phyloP scores from a whole-genome alignment of 768 basidiomycete species.

The Lentinula detonsa region DNA sequence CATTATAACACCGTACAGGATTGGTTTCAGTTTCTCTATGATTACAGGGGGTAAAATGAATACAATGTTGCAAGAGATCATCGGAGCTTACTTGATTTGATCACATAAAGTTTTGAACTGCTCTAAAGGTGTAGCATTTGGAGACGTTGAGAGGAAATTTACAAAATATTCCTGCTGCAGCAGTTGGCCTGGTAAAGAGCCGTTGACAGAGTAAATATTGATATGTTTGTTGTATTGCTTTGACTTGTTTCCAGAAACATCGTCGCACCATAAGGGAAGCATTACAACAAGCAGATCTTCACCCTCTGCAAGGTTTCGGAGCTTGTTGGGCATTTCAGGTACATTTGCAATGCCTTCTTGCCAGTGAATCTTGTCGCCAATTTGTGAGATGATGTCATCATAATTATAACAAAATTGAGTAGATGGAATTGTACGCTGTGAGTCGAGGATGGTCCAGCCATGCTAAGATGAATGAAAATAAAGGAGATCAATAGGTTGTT shows the following conservation, averaged over 20 bases:
- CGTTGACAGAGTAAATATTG: constrained; percentile 33
- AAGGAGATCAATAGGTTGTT: too few relatives aligned
- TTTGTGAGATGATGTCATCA: too few relatives aligned
- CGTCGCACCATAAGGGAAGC: constrained; percentile 30
- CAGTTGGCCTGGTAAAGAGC: constrained; percentile 27
- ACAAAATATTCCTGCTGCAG: constrained; percentile 30
- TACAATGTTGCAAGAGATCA: too few relatives aligned
- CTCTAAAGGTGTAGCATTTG: constrained; percentile 28
- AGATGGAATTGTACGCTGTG: too few relatives aligned
- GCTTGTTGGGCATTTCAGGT: constrained; percentile 26
- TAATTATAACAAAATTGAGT: too few relatives aligned
- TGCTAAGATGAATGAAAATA: too few relatives aligned
- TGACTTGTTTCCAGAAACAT: constrained; percentile 37
- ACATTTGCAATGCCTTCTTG: too few relatives aligned
- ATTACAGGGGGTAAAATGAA: too few relatives aligned
- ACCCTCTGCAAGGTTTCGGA: constrained; percentile 21
- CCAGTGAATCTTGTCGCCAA: too few relatives aligned
- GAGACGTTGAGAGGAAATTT: constrained; percentile 34
- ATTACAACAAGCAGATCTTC: constrained; percentile 24
- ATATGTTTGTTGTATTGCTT: constrained; percentile 42
- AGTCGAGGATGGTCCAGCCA: too few relatives aligned
- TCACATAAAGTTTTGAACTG: constrained; percentile 25
- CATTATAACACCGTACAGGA: constrained; percentile 26
- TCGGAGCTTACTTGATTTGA: constrained; percentile 23
- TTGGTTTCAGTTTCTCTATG: constrained; percentile 20